Evolutionary conservation across 768 basidiomycete species (phyloP), one percentile per base, ranked within the genome.

Genomic region (Panaeolus cyanescens): DNA sequence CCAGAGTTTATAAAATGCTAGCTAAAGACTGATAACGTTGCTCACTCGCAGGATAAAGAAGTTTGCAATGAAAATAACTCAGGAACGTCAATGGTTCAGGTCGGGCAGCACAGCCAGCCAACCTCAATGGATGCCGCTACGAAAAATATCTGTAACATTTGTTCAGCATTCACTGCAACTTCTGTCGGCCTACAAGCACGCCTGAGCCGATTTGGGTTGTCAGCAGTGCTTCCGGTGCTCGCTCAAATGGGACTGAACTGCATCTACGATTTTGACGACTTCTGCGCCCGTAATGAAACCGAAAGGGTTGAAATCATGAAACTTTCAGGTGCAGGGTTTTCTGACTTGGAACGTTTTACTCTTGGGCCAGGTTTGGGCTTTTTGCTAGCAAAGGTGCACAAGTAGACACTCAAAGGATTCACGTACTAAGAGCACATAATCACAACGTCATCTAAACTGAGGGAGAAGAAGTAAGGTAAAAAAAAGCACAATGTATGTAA

Each of bases 151-250:
- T 8, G 45, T 15, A 22, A 50, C 25, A 50, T 28, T 13, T 50
- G 45, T 50, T 28, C 22, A 50, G 45, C 25, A 13, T 15, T 62
- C 22, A 31, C 32, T 28, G 53, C 58, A 1, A 64, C 64, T 7
- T 57, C 65, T 5, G 28, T 40, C 5, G 62, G 54, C 28, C 61
- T 75, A n/a, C 62, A 62, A 39, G 32, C 57, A 9, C 34, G 68
- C 32, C 54, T 72, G 54, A 59, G 60, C 5, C 33, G 50, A 4
- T 65, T 63, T 32, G 68, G 70, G 19, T 50, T 72, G 22, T 64
- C 65, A 20, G 74, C 74, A 36, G 65, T 75, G 28, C 57, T 73
- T n/a, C 68, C 71, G 25, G 64, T 67, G 3, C 65, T 75, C 37
- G 62, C 69, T 2, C 58, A 55, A 36, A 64, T 67, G 10, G 70